Evolutionary conservation across 495 filamentous ascomycete species (phyloP), one percentile per base, ranked within the genome.

Genomic region (Clavariopsis aquatica): DNA sequence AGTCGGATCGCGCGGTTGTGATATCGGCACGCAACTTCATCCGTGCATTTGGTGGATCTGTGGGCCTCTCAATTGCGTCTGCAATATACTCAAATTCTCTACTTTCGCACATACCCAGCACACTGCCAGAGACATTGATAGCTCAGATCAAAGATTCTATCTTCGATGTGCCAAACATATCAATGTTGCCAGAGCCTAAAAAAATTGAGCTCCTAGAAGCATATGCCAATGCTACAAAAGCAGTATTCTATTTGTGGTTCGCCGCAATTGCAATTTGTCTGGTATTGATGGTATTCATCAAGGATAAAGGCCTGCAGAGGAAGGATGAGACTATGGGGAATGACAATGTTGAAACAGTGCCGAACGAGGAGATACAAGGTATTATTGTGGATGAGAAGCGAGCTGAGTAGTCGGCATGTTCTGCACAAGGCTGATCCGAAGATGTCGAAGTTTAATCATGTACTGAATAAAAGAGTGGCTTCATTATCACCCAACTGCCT

Each of bases 1-100:
- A 59, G 29, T 36, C 54, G 10, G 62, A 60, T 28, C 54, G 54
- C 5, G 55, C 62, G 5, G 62, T 65, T 20, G 55, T 60, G 17
- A 65, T 51, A 2, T 51, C 46, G 2, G 41, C 34, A 3, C 51
- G 52, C 4, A 64, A 64, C 24, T 57, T 64, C 38, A 55, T 57
- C 27, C 49, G 60, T 5, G 19, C 60, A n/a, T 13, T 64, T 10
- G 60, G 52, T 23, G 52, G 60, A 10, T 53, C 52, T 10, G 23
- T 64, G 5, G 52, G 52, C 2, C 52, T 64, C 17, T 36, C 60
- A 22, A 59, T 47, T 15, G 27, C 56, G 8, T 59, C 56, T 7
- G 56, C 56, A n/a, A 59, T 59, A n/a, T 59, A 36, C 26, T 49
- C 56, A 2, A 47, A 49, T 22, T 59, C 41, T 1, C 56, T 59